Percentiles rank a stretch among this genome's conserved stretches.
phyloP scores from a whole-genome alignment of 345 rosid species.

The Acer campestre region DNA sequence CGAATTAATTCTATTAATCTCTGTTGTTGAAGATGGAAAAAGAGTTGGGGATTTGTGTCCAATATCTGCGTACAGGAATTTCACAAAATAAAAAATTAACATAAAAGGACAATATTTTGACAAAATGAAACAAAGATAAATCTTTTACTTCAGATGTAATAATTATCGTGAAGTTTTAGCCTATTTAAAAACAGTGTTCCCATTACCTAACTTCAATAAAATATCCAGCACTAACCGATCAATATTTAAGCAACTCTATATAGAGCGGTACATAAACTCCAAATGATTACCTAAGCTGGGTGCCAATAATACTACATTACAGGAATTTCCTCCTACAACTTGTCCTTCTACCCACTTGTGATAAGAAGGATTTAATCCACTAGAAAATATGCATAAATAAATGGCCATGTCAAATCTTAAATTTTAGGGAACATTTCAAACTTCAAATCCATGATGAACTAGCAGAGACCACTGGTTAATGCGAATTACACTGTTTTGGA shows the following conservation, averaged over 20 bases:
- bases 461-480: neutral
- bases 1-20: conserved; percentile 94
- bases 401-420: neutral
- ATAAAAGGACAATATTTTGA: neutral
- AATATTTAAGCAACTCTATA: neutral
- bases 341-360: neutral
- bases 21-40: conserved; percentile 99
- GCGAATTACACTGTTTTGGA: neutral
- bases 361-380: neutral
- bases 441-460: neutral
- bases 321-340: neutral
- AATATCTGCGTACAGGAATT: conserved; percentile 55
- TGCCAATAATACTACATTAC: neutral
- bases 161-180: neutral
- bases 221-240: neutral
- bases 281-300: neutral
- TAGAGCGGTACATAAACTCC: neutral
- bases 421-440: neutral
- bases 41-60: conserved; percentile 93
- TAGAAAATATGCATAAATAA: neutral
- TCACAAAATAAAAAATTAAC: conserved; percentile 3
- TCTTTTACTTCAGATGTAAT: neutral
- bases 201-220: neutral
- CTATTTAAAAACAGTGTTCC: neutral
- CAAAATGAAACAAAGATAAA: neutral